These are phyloP conservation scores for Achaetomiella virescens DNA, from an alignment of 495 filamentous ascomycete species.

Conservation along the genomic window DNA sequence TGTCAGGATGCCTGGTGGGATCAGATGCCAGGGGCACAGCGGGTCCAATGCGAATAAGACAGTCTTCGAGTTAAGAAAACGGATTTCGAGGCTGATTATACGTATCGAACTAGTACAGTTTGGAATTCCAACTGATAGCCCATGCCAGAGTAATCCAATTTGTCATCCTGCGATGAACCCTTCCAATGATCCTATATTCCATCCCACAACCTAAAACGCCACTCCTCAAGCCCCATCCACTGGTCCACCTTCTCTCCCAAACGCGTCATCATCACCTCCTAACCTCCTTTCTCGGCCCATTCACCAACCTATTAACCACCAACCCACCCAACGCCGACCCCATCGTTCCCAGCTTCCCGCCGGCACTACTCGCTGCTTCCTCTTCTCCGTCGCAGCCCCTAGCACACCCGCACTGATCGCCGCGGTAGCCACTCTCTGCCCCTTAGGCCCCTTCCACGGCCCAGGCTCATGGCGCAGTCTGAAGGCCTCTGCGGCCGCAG, in stretches of 20 bases:
- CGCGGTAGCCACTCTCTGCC: constrained; percentile 36
- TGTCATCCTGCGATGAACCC: no score
- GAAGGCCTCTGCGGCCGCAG: constrained; percentile 38
- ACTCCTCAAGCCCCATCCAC: neutral
- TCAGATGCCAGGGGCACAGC: no score
- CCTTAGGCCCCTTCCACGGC: constrained; percentile 35
- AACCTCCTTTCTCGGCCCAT: constrained; percentile 23
- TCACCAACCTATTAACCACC: constrained; percentile 27
- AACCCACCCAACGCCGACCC: constrained; percentile 23
- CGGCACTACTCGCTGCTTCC: constrained; percentile 1
- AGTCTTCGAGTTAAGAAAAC: no score
- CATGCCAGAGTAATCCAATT: no score
- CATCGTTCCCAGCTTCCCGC: constrained; percentile 14
- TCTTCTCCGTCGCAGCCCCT: constrained; percentile 27
- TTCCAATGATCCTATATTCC: no score
- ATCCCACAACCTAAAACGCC: neutral
- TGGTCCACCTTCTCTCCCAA: neutral
- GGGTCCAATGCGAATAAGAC: no score
- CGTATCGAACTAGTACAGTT: no score
- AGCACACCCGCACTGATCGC: constrained; percentile 39
- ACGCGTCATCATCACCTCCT: neutral
- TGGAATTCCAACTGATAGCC: no score
- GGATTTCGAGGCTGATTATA: no score
- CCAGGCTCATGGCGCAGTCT: constrained; percentile 40
- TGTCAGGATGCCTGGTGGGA: no score